Conservation (phyloP, 2,329 filamentous ascomycete species). For the Rosellinia necatrix region DNA sequence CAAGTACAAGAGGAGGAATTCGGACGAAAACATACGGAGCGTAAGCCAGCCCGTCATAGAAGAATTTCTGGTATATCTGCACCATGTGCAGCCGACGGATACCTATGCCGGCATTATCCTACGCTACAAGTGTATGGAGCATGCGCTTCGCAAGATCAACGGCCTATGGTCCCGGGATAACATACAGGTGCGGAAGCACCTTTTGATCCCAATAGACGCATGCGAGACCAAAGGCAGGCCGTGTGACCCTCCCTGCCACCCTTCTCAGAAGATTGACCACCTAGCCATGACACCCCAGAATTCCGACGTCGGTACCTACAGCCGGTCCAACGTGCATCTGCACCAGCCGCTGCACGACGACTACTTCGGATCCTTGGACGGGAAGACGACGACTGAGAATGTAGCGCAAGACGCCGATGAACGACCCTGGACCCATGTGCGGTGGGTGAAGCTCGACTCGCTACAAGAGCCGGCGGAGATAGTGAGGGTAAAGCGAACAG, state of each 20-base stretch:
- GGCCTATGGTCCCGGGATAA: slow-evolving; percentile 93
- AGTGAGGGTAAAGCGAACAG: slow-evolving; percentile 77
- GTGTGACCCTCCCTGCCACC: slow-evolving; percentile 57
- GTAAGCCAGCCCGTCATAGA: slow-evolving; percentile 63
- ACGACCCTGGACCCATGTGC: slow-evolving; percentile 80
- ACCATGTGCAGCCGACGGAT: slow-evolving; percentile 80
- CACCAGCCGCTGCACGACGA: slow-evolving; percentile 44
- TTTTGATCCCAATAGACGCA: slow-evolving; percentile 86
- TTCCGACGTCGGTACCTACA: slow-evolving; percentile 34
- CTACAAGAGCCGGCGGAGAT: slow-evolving; percentile 76
- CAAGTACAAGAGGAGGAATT: slow-evolving; percentile 68
- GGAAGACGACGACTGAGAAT: slow-evolving; percentile 36
- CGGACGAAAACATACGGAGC: slow-evolving; percentile 60
- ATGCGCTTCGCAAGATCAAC: slow-evolving; percentile 84
- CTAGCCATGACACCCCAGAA: slow-evolving; percentile 54
- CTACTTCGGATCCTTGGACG: slow-evolving; percentile 49
- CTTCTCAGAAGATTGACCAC: slow-evolving; percentile 53
- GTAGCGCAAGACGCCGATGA: slow-evolving; percentile 57
- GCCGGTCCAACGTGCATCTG: slow-evolving; percentile 27
- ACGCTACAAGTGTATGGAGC: slow-evolving; percentile 84
- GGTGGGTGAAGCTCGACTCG: slow-evolving; percentile 83
- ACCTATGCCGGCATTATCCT: slow-evolving; percentile 91
- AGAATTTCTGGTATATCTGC: slow-evolving; percentile 87
- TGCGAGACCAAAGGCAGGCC: slow-evolving; percentile 81
- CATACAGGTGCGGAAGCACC: slow-evolving; percentile 79